These are phyloP conservation scores for Nakazawaea pomicola DNA, from an alignment of 805 yeast species.

Conservation along the genomic window DNA sequence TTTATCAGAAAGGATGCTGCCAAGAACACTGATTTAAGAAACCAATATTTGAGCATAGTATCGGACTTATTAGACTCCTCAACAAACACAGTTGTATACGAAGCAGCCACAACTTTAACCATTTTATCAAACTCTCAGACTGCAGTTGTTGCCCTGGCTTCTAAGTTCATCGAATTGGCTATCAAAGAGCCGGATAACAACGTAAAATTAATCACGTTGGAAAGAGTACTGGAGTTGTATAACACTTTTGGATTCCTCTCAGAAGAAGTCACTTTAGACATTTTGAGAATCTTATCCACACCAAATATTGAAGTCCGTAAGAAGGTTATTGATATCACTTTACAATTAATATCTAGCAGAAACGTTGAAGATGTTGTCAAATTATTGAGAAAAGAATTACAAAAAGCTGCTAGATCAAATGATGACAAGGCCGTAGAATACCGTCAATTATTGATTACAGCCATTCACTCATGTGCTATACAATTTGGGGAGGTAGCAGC, in stretches of 20 bases:
- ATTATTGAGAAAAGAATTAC: conserved; percentile 85
- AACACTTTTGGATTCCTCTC: conserved; percentile 59
- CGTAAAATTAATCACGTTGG: conserved; percentile 87
- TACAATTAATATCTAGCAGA: conserved; percentile 75
- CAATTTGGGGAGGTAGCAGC: conserved; percentile 88
- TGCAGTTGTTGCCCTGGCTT: conserved; percentile 72
- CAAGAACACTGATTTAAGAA: conserved; percentile 55
- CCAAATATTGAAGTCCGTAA: conserved; percentile 89
- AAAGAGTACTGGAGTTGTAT: conserved; percentile 75
- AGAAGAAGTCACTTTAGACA: conserved; percentile 79
- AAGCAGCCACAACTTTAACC: conserved; percentile 81
- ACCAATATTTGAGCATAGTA: conserved; percentile 68
- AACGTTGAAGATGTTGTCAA: conserved; percentile 93
- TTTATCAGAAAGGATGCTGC: conserved; percentile 82
- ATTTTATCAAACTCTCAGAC: conserved; percentile 52
- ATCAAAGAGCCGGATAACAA: conserved; percentile 93
- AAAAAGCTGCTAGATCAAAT: conserved; percentile 60
- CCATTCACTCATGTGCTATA: conserved; percentile 87
- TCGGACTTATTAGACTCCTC: conserved; percentile 68
- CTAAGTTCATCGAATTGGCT: conserved; percentile 83
- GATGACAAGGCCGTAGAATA: conserved; percentile 84
- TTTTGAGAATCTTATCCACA: conserved; percentile 77
- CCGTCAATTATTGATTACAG: conserved; percentile 80
- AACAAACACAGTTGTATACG: conserved; percentile 75
- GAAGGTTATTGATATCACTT: conserved; percentile 81